Evolutionary conservation across 106 monocot species (phyloP).

Genomic region (Dioscorea zingiberensis): DNA sequence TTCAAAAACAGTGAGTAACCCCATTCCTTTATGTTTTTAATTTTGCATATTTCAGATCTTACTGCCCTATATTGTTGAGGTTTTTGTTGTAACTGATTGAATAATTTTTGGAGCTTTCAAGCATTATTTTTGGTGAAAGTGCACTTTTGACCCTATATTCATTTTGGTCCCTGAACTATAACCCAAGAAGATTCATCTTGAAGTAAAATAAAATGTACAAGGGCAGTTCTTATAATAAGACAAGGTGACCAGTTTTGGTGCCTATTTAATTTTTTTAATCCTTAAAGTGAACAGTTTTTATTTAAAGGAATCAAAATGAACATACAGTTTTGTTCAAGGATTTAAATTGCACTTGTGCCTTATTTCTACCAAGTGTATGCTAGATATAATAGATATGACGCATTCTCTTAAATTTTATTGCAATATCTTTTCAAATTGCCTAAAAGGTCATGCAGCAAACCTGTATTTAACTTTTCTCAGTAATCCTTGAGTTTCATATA

Average conservation of each 20-base stretch:
- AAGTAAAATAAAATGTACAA: no score
- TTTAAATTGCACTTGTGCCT: no score
- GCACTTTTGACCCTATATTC: no score
- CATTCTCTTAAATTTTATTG: neutral
- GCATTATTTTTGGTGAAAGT: neutral
- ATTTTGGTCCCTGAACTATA: no score
- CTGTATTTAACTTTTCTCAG: neutral
- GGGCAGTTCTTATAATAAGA: no score
- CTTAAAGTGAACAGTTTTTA: no score
- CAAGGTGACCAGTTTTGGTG: no score
- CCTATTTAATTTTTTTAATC: no score
- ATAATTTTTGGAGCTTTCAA: neutral
- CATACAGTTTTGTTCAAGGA: no score
- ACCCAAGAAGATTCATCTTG: no score
- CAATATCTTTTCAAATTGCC: neutral
- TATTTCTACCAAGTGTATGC: neutral
- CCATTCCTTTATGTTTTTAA: neutral
- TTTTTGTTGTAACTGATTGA: neutral
- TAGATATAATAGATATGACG: neutral
- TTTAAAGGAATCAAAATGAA: no score
- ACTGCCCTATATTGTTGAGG: neutral
- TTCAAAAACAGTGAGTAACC: constrained; percentile 62
- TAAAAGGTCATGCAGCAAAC: neutral
- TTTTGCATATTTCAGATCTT: neutral
- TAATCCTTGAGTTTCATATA: neutral